These are phyloP conservation scores for Fusarium ambrosium DNA, from an alignment of 2,329 filamentous ascomycete genomes.

Conservation along the genomic window DNA sequence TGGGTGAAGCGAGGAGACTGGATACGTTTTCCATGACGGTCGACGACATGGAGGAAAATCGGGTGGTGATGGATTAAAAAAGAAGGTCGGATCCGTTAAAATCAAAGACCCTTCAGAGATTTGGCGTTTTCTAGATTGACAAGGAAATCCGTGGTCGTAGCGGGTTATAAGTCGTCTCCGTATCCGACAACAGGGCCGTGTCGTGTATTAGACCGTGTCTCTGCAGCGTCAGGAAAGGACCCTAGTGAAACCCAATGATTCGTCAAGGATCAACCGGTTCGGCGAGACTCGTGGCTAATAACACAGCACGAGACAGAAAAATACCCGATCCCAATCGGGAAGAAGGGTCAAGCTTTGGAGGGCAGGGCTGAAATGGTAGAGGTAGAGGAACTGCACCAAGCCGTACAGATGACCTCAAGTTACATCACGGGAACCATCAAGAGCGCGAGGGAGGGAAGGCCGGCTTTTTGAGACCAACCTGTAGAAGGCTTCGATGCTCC, in stretches of 20 bases:
- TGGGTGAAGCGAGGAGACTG: constrained; percentile 31
- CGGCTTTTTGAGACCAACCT: constrained; percentile 27
- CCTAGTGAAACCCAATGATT: constrained; percentile 17
- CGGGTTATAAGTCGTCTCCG: constrained; percentile 30
- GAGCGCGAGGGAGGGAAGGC: constrained; percentile 22
- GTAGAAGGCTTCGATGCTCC: background rate
- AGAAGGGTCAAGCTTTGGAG: background rate
- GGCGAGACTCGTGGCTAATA: constrained; percentile 25
- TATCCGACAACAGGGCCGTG: constrained; percentile 9
- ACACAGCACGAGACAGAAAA: constrained; percentile 18
- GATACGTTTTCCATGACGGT: constrained; percentile 42
- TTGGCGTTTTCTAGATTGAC: background rate
- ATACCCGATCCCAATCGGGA: constrained; percentile 22
- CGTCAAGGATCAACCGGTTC: constrained; percentile 21
- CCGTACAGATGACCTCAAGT: constrained; percentile 3
- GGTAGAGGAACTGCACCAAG: background rate
- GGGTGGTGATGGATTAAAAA: constrained; percentile 3
- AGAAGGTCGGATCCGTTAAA: background rate
- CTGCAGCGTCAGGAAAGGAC: constrained; percentile 27
- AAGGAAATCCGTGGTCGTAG: constrained; percentile 24
- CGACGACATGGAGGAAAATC: background rate
- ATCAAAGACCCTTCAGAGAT: background rate
- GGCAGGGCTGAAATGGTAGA: background rate
- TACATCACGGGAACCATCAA: constrained; percentile 5
- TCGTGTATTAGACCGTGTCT: constrained; percentile 35